These are phyloP conservation scores for Cunninghamia lanceolata DNA, from an alignment of 75 land plant species.

Conservation along the genomic window DNA sequence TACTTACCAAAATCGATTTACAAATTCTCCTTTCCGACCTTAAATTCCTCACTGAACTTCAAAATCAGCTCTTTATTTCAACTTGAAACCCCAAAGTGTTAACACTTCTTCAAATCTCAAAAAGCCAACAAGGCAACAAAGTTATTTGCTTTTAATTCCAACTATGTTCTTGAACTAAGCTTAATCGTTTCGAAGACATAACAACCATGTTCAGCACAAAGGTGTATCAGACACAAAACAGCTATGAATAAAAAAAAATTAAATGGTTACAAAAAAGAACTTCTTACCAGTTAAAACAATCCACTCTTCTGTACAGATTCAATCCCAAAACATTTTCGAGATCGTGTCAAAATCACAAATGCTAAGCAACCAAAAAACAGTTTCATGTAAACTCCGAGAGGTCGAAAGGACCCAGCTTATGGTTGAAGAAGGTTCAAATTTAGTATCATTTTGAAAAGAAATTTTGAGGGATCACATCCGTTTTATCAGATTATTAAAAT, in stretches of 20 bases:
- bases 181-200: no score
- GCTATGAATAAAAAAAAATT: no score
- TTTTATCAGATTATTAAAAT: no score
- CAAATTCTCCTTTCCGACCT: neutral
- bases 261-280: no score
- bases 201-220: neutral
- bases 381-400: neutral
- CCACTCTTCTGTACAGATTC: neutral
- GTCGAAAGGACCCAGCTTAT: neutral
- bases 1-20: no score
- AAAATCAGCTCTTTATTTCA: neutral
- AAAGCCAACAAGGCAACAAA: neutral
- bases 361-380: neutral
- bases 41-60: neutral
- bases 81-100: neutral
- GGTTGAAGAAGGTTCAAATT: neutral
- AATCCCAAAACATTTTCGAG: neutral
- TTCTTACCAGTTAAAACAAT: neutral
- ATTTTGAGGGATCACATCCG: no score
- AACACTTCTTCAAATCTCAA: neutral
- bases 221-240: neutral
- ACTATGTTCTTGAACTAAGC: neutral
- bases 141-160: no score
- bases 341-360: neutral
- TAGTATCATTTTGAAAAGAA: neutral